Conservation (phyloP, 192 early-diverging fungal species). For the Funneliformis mosseae region DNA sequence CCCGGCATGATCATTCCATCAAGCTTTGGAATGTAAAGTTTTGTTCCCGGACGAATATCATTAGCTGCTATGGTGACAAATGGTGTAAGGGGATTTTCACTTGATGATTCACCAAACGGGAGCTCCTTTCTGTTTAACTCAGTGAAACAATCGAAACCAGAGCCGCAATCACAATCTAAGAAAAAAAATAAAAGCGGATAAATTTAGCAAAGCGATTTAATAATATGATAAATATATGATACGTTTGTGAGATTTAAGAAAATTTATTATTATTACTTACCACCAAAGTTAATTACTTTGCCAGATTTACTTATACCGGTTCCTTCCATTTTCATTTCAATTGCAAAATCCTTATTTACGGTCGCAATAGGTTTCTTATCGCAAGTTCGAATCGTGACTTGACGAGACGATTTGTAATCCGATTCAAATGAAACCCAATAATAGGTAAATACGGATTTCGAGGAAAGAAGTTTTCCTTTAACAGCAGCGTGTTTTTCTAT, state of each 20-base stretch:
- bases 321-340: slow-evolving; percentile 14
- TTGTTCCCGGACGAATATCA: slow-evolving; percentile 41
- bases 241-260: not conserved
- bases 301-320: not conserved
- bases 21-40: slow-evolving; percentile 40
- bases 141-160: slow-evolving; percentile 11
- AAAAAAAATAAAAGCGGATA: not conserved
- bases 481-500: not conserved
- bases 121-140: not conserved
- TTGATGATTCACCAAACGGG: slow-evolving; percentile 2
- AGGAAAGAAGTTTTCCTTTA: not conserved
- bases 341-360: slow-evolving; percentile 10
- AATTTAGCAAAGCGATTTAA: no score
- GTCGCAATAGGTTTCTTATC: not conserved
- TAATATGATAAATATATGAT: no score
- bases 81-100: slow-evolving; percentile 32
- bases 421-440: slow-evolving; percentile 21
- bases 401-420: not conserved
- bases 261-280: not conserved
- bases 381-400: not conserved
- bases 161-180: slow-evolving; percentile 16
- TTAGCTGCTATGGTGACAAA: slow-evolving; percentile 47
- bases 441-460: slow-evolving; percentile 1
- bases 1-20: slow-evolving; percentile 39
- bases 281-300: slow-evolving; percentile 6